phyloP scores from a whole-genome alignment of 129 eudicot genomes.

The Ambrosia trifida region DNA sequence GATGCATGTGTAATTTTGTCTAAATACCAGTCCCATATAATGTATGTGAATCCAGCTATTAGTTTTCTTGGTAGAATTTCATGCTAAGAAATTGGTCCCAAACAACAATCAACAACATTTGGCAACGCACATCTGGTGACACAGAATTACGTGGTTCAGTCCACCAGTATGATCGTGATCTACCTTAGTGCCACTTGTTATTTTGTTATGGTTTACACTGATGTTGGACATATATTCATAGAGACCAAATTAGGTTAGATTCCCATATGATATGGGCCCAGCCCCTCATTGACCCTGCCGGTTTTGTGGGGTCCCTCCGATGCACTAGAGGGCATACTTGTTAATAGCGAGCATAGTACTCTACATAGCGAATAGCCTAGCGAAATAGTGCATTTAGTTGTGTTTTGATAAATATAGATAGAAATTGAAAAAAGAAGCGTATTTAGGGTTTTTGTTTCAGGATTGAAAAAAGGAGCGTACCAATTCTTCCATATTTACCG shows the following conservation, averaged over 20 bases:
- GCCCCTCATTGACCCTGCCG: background rate
- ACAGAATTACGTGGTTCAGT: background rate
- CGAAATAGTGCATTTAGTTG: too few relatives aligned
- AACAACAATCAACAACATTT: background rate
- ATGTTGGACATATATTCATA: background rate
- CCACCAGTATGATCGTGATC: background rate
- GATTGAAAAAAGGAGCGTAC: too few relatives aligned
- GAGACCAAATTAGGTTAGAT: background rate
- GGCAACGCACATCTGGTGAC: background rate
- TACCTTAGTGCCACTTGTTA: background rate
- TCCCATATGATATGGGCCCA: background rate
- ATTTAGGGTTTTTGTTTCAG: too few relatives aligned
- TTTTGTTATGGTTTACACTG: background rate
- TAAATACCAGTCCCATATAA: background rate
- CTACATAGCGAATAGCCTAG: too few relatives aligned
- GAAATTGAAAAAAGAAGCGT: too few relatives aligned
- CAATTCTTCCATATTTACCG: too few relatives aligned
- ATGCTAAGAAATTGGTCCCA: background rate
- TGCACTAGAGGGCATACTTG: too few relatives aligned
- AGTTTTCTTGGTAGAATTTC: background rate
- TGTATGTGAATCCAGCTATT: background rate
- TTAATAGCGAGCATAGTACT: too few relatives aligned
- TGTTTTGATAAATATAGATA: too few relatives aligned
- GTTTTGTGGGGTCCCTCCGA: too few relatives aligned
- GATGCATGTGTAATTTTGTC: background rate